Evolutionary conservation across 2,329 filamentous ascomycete species (phyloP).

Genomic region (Fusarium cyanostomum): DNA sequence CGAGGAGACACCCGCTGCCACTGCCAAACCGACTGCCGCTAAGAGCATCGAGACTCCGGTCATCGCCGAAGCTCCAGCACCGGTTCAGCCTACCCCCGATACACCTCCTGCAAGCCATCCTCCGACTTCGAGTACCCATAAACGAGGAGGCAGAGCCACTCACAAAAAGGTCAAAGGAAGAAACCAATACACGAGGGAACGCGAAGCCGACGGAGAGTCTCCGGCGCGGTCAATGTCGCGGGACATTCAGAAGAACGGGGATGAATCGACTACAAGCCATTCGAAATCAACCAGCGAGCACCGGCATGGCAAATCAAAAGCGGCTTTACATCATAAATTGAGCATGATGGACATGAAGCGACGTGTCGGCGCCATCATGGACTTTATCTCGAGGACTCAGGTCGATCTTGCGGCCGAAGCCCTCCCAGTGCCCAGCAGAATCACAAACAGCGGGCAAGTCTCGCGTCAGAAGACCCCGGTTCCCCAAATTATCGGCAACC

Average conservation of each 20-base stretch:
- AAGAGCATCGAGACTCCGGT: conserved; percentile 48
- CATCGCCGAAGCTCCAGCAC: conserved; percentile 40
- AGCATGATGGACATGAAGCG: conserved; percentile 90
- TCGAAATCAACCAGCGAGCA: conserved; percentile 55
- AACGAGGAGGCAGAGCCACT: conserved; percentile 68
- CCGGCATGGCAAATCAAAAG: conserved; percentile 65
- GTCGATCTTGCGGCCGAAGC: conserved; percentile 80
- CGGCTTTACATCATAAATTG: conserved; percentile 69
- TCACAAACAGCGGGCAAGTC: conserved; percentile 51
- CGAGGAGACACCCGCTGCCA: conserved; percentile 70
- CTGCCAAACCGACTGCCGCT: conserved; percentile 40
- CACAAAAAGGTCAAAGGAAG: conserved; percentile 75
- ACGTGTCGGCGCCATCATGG: conserved; percentile 83
- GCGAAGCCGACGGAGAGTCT: conserved; percentile 68
- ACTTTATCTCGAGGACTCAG: conserved; percentile 90
- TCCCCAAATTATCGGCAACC: conserved; percentile 50
- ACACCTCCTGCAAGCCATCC: conserved; percentile 58
- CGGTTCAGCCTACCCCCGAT: conserved; percentile 46
- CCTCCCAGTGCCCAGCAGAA: conserved; percentile 56
- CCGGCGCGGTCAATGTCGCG: conserved; percentile 65
- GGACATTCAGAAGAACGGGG: conserved; percentile 53
- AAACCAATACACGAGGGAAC: conserved; percentile 85
- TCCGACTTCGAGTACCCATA: conserved; percentile 60
- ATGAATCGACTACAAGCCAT: conserved; percentile 48
- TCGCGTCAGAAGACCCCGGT: conserved; percentile 51